Evolutionary conservation across 164 flowering plant species (phyloP).

Genomic region (Vitis riparia): DNA sequence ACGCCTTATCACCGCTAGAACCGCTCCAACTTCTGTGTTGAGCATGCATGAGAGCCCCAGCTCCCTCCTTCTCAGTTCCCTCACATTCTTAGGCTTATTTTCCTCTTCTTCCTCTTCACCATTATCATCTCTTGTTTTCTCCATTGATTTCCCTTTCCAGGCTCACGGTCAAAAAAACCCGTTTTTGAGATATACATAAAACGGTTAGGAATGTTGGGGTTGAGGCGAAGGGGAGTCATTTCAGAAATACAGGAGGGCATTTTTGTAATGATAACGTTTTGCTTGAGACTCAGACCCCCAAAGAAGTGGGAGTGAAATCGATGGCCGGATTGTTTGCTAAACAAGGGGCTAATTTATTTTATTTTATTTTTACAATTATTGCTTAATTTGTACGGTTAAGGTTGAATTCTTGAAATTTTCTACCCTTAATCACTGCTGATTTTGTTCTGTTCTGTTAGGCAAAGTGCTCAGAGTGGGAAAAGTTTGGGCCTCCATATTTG

Average conservation of each 20-base stretch:
- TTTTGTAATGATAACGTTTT: slow-evolving; percentile 1
- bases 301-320: not conserved
- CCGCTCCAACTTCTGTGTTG: slow-evolving; percentile 80
- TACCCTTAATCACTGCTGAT: slow-evolving; percentile 2
- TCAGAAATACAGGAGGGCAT: not conserved
- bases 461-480: not conserved
- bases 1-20: slow-evolving; percentile 81
- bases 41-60: slow-evolving; percentile 79
- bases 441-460: slow-evolving; percentile 2
- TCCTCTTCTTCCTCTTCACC: slow-evolving; percentile 21
- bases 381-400: slow-evolving; percentile 4
- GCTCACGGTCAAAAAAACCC: not conserved
- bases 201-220: not conserved
- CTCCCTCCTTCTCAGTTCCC: slow-evolving; percentile 36
- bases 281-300: not conserved
- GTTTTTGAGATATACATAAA: not conserved
- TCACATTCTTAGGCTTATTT: slow-evolving; percentile 11
- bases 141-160: not conserved
- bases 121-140: not conserved
- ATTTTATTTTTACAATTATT: not conserved
- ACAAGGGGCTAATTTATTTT: slow-evolving; percentile 11
- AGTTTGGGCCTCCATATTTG: not conserved
- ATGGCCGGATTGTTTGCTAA: slow-evolving; percentile 12
- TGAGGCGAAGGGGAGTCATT: not conserved
- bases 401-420: slow-evolving; percentile 12